Conservation (phyloP, 2,329 filamentous ascomycete genomes). For the Pseudopithomyces maydicus region DNA sequence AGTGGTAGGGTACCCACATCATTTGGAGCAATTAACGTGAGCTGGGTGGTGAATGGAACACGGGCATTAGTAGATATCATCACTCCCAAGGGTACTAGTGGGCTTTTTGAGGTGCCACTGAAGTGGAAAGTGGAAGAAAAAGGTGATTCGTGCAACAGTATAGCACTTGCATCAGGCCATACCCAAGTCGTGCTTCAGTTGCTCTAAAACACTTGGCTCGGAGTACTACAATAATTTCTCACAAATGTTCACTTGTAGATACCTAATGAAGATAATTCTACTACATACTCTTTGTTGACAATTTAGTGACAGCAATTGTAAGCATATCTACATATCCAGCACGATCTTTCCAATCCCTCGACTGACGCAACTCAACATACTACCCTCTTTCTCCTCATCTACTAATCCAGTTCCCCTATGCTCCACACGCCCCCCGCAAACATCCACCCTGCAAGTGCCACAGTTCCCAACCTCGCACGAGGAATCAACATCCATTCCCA, state of each 20-base stretch:
- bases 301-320: too few relatives aligned
- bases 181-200: not conserved
- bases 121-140: not conserved
- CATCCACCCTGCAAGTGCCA: slow-evolving; percentile 49
- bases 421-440: slow-evolving; percentile 45
- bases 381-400: slow-evolving; percentile 41
- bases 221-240: too few relatives aligned
- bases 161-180: not conserved
- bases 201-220: not conserved
- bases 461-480: slow-evolving; percentile 53
- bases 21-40: not conserved
- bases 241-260: too few relatives aligned
- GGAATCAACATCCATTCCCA: slow-evolving; percentile 51
- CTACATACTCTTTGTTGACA: too few relatives aligned
- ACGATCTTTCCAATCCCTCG: slow-evolving; percentile 40
- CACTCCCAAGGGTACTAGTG: not conserved
- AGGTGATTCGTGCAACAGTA: too few relatives aligned
- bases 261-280: too few relatives aligned
- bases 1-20: slow-evolving; percentile 1
- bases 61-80: not conserved
- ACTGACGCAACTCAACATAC: slow-evolving; percentile 47
- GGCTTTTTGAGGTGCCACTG: not conserved
- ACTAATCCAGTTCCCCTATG: slow-evolving; percentile 47
- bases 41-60: not conserved
- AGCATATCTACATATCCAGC: slow-evolving; percentile 29